Base-by-base conservation (phyloP, 352 stramenopile genomes). In the Plasmopara halstedii region DNA sequence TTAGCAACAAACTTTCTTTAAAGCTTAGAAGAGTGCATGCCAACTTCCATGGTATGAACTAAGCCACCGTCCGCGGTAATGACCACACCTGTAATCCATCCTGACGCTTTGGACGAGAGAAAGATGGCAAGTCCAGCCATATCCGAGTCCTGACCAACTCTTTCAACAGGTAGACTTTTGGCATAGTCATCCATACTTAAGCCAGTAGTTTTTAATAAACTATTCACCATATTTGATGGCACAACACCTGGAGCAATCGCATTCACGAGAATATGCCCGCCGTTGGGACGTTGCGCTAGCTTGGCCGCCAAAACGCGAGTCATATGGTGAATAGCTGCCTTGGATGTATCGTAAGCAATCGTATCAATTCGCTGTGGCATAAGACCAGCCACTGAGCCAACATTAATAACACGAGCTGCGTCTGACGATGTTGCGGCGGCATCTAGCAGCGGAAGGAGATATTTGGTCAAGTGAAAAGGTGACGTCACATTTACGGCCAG, bases 401-500 rank as follows among this genome's bases (percentile, higher is more conserved):
- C 46, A 43, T 85, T 92, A 53, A 94, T 89, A 35, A 93, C 54
- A 19, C 79, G 67, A 41, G 76, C 70, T 23, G 70, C 63, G 27
- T 75, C 62, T 1, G 75, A 50, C 10, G 65, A 70, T 17, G 51
- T 79, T 0, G 73, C 10, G 76, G n/a, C 76, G 0, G 22, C 61
- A 44, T 97, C 77, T 31, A 98, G 67, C 34, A 97, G 64, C 1
- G 91, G 93, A 20, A 98, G 60, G 41, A 96, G 83, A 31, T 88
- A 80, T 39, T 88, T 74, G 38, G 80, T 89, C 32, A 98, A 62
- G 68, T 97, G 96, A 68, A 98, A 98, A 6, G 95, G 70, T 11
- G 85, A 77, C 67, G 96, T 97, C 41, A 98, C 84, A 62, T 98
- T 98, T 34, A 98, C 58, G 32, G 88, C 73, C n/a, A 97, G 63